A percentile compares a stretch with the other conserved stretches of the same genome.
Evolutionary conservation across 2,329 filamentous ascomycete species (phyloP).

Genomic region (Curvularia spicifera): DNA sequence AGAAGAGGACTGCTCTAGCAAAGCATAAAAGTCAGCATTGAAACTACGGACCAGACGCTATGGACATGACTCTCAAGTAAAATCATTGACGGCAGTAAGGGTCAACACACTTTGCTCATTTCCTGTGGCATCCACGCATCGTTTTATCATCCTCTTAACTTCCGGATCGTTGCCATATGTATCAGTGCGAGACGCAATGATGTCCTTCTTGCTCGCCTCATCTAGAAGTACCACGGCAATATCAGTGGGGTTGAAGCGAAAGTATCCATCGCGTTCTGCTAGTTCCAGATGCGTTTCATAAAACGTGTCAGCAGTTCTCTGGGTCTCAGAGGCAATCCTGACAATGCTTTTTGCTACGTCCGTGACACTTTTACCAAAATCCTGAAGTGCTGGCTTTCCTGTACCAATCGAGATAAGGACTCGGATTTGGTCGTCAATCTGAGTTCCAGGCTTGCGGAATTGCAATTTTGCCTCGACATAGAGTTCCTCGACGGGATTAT

Average conservation of each 20-base stretch:
- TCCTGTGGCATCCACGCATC: slow-evolving; percentile 6
- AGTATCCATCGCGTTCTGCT: slow-evolving; percentile 7
- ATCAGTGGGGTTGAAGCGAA: slow-evolving; percentile 14
- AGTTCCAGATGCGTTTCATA: neutral
- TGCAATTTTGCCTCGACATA: slow-evolving; percentile 41
- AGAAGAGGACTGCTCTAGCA: neutral
- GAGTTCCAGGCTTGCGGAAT: neutral
- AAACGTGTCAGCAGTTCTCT: slow-evolving; percentile 16
- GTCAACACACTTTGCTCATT: slow-evolving; percentile 16
- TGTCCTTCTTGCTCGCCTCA: slow-evolving; percentile 11
- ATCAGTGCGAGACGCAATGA: slow-evolving; percentile 5
- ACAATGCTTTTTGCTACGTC: slow-evolving; percentile 13
- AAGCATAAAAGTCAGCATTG: slow-evolving; percentile 1
- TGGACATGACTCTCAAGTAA: neutral
- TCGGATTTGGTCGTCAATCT: slow-evolving; percentile 10
- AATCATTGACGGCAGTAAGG: slow-evolving; percentile 6
- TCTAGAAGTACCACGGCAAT: slow-evolving; percentile 10
- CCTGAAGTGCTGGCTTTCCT: slow-evolving; percentile 7
- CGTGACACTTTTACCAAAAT: slow-evolving; percentile 10
- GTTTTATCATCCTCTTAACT: neutral
- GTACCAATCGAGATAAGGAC: slow-evolving; percentile 16
- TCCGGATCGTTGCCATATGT: slow-evolving; percentile 7
- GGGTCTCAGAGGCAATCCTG: slow-evolving; percentile 16
- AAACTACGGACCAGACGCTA: neutral
- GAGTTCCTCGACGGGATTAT: slow-evolving; percentile 54